phyloP scores from a whole-genome alignment of 768 basidiomycete genomes.

The Leccinum disarticulatum region DNA sequence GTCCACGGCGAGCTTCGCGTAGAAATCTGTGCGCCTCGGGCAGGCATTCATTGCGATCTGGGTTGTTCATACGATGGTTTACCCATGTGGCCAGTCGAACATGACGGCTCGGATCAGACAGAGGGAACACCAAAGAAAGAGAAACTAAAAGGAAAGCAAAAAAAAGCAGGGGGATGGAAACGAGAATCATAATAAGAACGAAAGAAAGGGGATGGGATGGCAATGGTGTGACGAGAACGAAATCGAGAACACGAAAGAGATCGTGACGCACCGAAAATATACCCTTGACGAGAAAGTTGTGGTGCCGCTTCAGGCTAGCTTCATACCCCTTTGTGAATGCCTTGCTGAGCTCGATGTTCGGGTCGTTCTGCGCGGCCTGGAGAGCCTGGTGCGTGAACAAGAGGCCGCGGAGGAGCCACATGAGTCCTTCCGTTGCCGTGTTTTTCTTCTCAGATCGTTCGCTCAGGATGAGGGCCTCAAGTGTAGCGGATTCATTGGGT shows the following conservation, averaged over 20 bases:
- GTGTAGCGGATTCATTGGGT: constrained; percentile 65
- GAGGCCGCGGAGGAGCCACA: constrained; percentile 93
- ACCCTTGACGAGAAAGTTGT: constrained; percentile 72
- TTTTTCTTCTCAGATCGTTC: constrained; percentile 88
- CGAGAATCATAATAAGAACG: no score
- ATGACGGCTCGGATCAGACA: background rate
- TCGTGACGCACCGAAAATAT: constrained; percentile 50
- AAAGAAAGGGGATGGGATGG: background rate
- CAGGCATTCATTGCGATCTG: constrained; percentile 57
- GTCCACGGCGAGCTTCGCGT: constrained; percentile 56
- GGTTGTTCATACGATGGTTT: constrained; percentile 19
- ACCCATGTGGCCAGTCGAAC: constrained; percentile 1
- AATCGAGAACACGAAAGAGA: constrained; percentile 28
- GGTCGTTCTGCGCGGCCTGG: constrained; percentile 65
- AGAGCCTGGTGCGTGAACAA: constrained; percentile 87
- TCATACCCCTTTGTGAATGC: constrained; percentile 86
- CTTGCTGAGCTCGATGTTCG: constrained; percentile 49
- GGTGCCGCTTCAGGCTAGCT: constrained; percentile 77
- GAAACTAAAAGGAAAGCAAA: background rate
- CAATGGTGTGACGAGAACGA: background rate
- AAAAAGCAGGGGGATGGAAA: background rate
- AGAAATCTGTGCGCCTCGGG: constrained; percentile 62
- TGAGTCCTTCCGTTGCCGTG: constrained; percentile 83
- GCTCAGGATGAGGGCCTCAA: constrained; percentile 80
- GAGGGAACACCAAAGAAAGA: background rate